Percentiles rank a stretch among this genome's conserved stretches.
phyloP scores from a whole-genome alignment of 129 eudicot species.

The Chrysanthemum makinoi region DNA sequence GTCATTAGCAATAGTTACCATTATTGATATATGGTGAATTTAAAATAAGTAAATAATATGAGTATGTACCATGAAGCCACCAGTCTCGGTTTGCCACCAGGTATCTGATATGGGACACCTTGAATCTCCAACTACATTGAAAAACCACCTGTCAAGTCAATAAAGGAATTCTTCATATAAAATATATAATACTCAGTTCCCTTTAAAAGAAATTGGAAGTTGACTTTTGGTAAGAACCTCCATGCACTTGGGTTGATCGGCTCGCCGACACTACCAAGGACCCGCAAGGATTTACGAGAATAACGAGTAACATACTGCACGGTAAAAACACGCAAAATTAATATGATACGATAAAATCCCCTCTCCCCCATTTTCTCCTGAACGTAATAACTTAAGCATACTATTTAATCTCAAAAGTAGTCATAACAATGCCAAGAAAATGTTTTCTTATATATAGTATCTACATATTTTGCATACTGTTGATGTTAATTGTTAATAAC shows the following conservation, averaged over 20 bases:
- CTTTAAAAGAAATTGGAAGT: background rate
- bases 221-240: conserved; percentile 53
- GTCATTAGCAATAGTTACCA: conserved; percentile 5
- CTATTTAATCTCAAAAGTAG: background rate
- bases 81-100: conserved; percentile 99
- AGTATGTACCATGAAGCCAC: conserved; percentile 88
- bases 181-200: background rate
- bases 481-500: background rate
- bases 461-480: background rate
- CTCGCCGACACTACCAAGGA: conserved; percentile 99
- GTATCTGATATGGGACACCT: conserved; percentile 99
- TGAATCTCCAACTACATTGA: conserved; percentile 87
- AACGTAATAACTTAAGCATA: too few relatives aligned
- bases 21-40: conserved; percentile 5
- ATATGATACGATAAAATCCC: background rate
- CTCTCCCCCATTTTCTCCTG: too few relatives aligned
- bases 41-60: background rate
- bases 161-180: conserved; percentile 4
- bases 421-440: background rate
- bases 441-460: background rate
- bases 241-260: conserved; percentile 99
- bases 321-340: conserved; percentile 20
- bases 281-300: conserved; percentile 94
- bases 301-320: conserved; percentile 85
- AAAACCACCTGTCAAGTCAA: conserved; percentile 74